Base-by-base conservation (phyloP, 2,329 filamentous ascomycete genomes). In the Neocatenulostroma microsporum region DNA sequence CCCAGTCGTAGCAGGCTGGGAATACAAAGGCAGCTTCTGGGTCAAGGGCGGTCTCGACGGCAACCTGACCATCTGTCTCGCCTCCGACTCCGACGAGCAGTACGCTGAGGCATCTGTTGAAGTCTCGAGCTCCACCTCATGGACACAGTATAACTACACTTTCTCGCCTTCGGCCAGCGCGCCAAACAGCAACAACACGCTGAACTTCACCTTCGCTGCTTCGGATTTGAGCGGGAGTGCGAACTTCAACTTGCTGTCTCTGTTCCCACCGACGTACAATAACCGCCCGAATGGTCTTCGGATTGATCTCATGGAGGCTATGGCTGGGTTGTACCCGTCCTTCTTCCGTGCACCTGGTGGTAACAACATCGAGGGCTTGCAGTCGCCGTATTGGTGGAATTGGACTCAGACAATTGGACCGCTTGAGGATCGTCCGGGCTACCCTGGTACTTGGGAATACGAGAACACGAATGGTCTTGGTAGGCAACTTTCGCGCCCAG, bases 311-410 rank as follows among this genome's bases (percentile, higher is more conserved):
- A 68, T 67, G 31, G 60, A 73, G 40, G 44, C 51, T 5, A 47
- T 49, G 44, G 51, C 41, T 12, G 54, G 44, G 1, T 44, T 57
- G 23, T 55, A 57, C 28, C 53, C 51, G 12, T 45, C 41, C 1
- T 72, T 81, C 47, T 66, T 83, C 29, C 70, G 80, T 12, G 73
- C 81, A 40, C 78, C 79, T 0, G 80, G 80, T 5, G 78, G 74
- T 62, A 67, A 68, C 26, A 69, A 76, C 54, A 66, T 77, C 37
- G 61, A 65, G 36, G 71, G 58, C 6, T 37, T 41, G 64, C 32
- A 57, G 58, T 48, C 60, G 5, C 45, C 49, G 11, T 50, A 46
- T 25, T 21, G 62, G 52, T 54, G 64, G 68, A 49, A 74, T 67
- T 23, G 66, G 72, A 23, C 73, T 59, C 42, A 73, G 36, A 70